phyloP scores from a whole-genome alignment of 192 early-diverging fungal genomes.

The Linnemannia schmuckeri region DNA sequence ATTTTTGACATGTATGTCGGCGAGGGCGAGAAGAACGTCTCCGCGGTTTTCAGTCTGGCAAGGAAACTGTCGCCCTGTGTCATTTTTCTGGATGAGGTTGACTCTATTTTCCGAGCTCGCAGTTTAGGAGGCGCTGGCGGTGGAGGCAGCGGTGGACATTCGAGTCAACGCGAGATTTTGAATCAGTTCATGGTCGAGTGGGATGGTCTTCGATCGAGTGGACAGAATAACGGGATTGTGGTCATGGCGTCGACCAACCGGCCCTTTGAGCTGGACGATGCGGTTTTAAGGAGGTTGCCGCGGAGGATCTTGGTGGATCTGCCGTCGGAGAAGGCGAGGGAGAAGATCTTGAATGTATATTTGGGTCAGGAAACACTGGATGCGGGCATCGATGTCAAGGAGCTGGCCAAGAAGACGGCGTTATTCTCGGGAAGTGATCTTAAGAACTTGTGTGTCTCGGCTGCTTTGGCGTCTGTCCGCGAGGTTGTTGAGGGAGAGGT shows the following conservation, averaged over 20 bases:
- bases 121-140: constrained; percentile 59
- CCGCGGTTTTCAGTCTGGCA: constrained; percentile 93
- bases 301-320: constrained; percentile 93
- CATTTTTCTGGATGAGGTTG: constrained; percentile 97
- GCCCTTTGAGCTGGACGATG: constrained; percentile 98
- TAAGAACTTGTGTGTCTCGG: constrained; percentile 94
- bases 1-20: constrained; percentile 93
- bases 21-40: constrained; percentile 96
- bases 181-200: constrained; percentile 99
- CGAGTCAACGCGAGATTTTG: constrained; percentile 83
- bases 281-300: constrained; percentile 92
- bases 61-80: constrained; percentile 94
- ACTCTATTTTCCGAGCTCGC: constrained; percentile 87
- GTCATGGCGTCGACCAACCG: constrained; percentile 96
- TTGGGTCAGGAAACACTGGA: constrained; percentile 84
- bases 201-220: constrained; percentile 83
- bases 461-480: constrained; percentile 77
- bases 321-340: constrained; percentile 82
- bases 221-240: constrained; percentile 81
- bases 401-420: constrained; percentile 78
- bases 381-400: constrained; percentile 65
- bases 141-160: constrained; percentile 52
- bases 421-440: constrained; percentile 95
- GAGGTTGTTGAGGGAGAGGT: constrained; percentile 69
- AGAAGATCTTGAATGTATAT: constrained; percentile 80